A percentile compares a stretch with the other conserved stretches of the same genome.
phyloP scores from a whole-genome alignment of 257 asterid species.

The Euphrasia confusa region DNA sequence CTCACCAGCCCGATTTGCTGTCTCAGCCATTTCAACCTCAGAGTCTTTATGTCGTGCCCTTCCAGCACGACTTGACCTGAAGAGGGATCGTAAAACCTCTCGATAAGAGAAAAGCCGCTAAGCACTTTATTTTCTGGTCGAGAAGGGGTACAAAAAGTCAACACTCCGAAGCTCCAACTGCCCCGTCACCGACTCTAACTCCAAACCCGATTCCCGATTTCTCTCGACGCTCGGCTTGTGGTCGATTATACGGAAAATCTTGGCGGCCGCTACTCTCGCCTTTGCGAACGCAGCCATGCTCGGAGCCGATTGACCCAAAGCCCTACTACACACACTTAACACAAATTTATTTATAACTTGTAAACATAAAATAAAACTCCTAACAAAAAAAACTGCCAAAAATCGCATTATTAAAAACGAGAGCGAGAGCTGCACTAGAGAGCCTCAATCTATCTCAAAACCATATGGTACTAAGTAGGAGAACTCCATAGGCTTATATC shows the following conservation, averaged over 20 bases:
- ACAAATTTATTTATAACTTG: background rate
- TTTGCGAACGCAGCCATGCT: constrained; percentile 87
- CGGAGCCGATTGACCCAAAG: constrained; percentile 84
- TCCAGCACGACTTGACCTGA: constrained; percentile 72
- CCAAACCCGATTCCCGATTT: constrained; percentile 54
- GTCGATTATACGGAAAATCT: constrained; percentile 65
- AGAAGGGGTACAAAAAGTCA: constrained; percentile 72
- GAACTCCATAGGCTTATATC: too few species aligned
- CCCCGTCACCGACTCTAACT: constrained; percentile 61
- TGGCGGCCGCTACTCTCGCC: constrained; percentile 87
- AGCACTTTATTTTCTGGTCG: constrained; percentile 67
- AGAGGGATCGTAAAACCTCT: constrained; percentile 84
- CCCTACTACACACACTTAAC: constrained; percentile 40
- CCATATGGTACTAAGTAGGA: too few species aligned
- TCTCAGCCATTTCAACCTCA: constrained; percentile 70
- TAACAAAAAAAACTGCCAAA: too few species aligned
- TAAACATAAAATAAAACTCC: too few species aligned
- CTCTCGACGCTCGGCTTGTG: constrained; percentile 62
- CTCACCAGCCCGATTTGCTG: constrained; percentile 87
- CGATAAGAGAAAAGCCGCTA: constrained; percentile 56
- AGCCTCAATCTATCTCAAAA: too few species aligned
- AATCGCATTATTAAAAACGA: too few species aligned
- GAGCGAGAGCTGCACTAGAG: too few species aligned
- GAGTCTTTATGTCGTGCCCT: constrained; percentile 63
- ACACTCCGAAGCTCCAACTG: constrained; percentile 71